phyloP scores from a whole-genome alignment of 2,329 filamentous ascomycete species.

The Colletotrichum magnum region DNA sequence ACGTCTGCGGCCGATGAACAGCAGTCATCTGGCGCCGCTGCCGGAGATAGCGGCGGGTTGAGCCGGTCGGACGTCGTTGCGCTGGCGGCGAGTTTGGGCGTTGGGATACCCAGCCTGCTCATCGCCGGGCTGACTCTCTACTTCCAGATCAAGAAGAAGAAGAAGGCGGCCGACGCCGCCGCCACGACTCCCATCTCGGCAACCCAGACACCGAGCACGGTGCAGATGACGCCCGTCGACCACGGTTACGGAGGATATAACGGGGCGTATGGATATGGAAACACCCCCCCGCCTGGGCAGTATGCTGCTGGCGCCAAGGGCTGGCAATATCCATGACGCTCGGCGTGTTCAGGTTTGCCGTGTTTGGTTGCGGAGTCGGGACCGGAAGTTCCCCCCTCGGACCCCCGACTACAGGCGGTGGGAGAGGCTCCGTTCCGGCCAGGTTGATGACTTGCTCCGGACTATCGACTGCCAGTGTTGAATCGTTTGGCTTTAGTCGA shows the following conservation, averaged over 20 bases:
- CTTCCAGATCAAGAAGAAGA: slow-evolving; percentile 43
- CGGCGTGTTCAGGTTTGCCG: too few species aligned
- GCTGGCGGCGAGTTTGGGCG: slow-evolving; percentile 45
- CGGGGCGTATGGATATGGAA: background rate
- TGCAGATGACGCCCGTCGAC: background rate
- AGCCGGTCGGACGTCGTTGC: slow-evolving; percentile 46
- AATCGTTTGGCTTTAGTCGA: too few species aligned
- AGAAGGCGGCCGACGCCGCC: slow-evolving; percentile 17
- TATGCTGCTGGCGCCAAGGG: background rate
- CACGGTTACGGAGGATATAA: background rate
- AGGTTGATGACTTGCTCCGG: too few species aligned
- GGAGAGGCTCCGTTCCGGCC: too few species aligned
- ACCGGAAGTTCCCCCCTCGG: background rate
- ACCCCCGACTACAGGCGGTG: too few species aligned
- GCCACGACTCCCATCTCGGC: background rate
- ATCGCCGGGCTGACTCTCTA: slow-evolving; percentile 46
- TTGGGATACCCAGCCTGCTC: slow-evolving; percentile 52
- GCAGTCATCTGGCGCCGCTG: background rate
- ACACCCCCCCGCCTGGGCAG: background rate
- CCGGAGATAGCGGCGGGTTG: slow-evolving; percentile 38
- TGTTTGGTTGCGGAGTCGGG: background rate
- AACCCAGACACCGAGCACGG: background rate
- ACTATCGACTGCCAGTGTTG: too few species aligned
- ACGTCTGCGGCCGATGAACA: slow-evolving; percentile 2
- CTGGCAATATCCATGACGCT: background rate